These are phyloP conservation scores for Nepenthes alata DNA, from an alignment of 179 eudicot genomes.

Conservation along the genomic window DNA sequence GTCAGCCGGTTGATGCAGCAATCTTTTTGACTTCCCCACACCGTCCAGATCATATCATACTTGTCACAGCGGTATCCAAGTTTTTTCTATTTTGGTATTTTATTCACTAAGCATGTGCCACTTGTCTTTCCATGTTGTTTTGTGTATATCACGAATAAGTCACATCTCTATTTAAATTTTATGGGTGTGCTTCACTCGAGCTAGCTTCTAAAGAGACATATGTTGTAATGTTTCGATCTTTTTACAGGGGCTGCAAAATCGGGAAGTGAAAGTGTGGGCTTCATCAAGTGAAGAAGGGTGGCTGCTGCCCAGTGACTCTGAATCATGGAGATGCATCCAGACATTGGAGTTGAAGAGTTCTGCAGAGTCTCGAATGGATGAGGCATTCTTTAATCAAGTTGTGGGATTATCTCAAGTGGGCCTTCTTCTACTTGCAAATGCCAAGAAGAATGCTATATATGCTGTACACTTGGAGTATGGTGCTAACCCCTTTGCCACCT, in stretches of 20 bases:
- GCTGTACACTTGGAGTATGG: conserved; percentile 89
- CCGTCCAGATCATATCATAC: conserved; percentile 81
- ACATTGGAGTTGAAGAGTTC: conserved; percentile 78
- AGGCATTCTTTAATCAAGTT: conserved; percentile 89
- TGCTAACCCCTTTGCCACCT: conserved; percentile 59
- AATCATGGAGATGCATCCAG: conserved; percentile 85
- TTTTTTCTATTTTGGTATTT: neutral
- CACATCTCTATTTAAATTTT: too few species aligned
- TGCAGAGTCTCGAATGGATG: conserved; percentile 47
- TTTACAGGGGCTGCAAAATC: conserved; percentile 85
- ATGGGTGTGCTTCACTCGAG: neutral
- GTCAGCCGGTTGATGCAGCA: conserved; percentile 88
- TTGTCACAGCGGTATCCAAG: conserved; percentile 68
- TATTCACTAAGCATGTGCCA: too few species aligned
- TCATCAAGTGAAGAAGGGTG: conserved; percentile 93
- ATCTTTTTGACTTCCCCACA: conserved; percentile 74
- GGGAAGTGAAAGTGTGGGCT: conserved; percentile 84
- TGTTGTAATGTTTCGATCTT: neutral
- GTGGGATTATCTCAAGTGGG: conserved; percentile 80
- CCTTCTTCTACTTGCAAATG: conserved; percentile 84
- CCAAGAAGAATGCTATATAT: conserved; percentile 91
- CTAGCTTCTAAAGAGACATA: neutral
- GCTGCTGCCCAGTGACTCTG: conserved; percentile 93
- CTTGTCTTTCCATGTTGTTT: too few species aligned
- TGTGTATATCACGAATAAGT: too few species aligned